Evolutionary conservation across 1,139 yeast species (phyloP).

Genomic region (Kurtzmaniella quercitrusa): DNA sequence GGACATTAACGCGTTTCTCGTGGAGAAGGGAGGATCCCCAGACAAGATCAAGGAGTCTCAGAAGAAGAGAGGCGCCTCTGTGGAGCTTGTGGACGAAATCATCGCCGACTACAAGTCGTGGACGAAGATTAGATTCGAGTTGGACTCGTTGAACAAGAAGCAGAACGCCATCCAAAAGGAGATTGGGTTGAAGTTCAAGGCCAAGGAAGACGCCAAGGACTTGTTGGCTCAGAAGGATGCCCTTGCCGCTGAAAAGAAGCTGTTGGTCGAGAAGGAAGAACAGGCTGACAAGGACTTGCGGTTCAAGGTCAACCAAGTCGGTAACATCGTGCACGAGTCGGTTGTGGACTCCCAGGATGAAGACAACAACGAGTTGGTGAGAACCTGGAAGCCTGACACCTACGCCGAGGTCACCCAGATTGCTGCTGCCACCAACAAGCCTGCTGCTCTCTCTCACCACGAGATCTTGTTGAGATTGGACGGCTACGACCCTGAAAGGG

Average conservation of each 20-base stretch:
- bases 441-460: conserved; percentile 88
- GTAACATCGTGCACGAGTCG: conserved; percentile 88
- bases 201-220: conserved; percentile 89
- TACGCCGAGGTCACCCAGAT: conserved; percentile 52
- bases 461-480: conserved; percentile 91
- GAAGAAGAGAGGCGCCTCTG: conserved; percentile 90
- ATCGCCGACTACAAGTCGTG: conserved; percentile 86
- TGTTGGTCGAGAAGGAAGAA: conserved; percentile 62
- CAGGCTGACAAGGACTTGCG: conserved; percentile 74
- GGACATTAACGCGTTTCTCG: conserved; percentile 86
- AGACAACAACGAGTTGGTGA: conserved; percentile 82
- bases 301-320: conserved; percentile 80
- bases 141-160: conserved; percentile 85
- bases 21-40: conserved; percentile 96
- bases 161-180: conserved; percentile 87
- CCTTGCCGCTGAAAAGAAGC: conserved; percentile 65
- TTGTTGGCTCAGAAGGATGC: conserved; percentile 77
- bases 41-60: conserved; percentile 84
- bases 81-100: conserved; percentile 93
- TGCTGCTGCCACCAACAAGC: conserved; percentile 70
- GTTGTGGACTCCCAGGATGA: conserved; percentile 88
- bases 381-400: conserved; percentile 76
- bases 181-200: conserved; percentile 87
- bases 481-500: conserved; percentile 99
- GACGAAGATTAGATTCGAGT: conserved; percentile 88